Evolutionary conservation across 352 stramenopile genomes (phyloP).

Genomic region (Phytophthora boehmeriae): DNA sequence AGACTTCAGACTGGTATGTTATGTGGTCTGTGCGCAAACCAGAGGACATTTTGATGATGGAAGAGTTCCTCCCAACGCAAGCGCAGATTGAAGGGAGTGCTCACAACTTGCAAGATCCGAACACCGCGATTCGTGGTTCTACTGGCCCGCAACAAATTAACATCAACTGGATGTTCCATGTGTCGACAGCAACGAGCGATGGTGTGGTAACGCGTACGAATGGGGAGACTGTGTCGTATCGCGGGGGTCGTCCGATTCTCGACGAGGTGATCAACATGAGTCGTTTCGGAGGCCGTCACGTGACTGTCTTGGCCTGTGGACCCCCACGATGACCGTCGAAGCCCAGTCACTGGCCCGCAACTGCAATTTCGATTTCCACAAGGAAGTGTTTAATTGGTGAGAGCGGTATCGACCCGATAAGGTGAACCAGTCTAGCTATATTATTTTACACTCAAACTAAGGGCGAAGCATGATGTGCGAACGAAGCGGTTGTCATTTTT

Average conservation of each 20-base stretch:
- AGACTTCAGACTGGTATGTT: slow-evolving; percentile 55
- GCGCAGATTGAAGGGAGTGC: slow-evolving; percentile 42
- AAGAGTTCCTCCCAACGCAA: slow-evolving; percentile 67
- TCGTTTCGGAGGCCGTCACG: slow-evolving; percentile 59
- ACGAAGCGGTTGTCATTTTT: too few species aligned
- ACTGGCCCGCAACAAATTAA: slow-evolving; percentile 31
- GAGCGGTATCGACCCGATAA: not conserved
- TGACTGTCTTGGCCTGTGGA: slow-evolving; percentile 76
- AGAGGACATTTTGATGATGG: slow-evolving; percentile 75
- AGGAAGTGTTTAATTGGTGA: slow-evolving; percentile 86
- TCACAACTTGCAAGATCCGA: slow-evolving; percentile 54
- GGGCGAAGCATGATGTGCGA: too few species aligned
- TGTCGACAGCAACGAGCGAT: slow-evolving; percentile 53
- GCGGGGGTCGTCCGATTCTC: slow-evolving; percentile 57
- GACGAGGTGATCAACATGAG: slow-evolving; percentile 75
- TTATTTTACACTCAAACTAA: too few species aligned
- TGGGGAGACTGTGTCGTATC: slow-evolving; percentile 62
- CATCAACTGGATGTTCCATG: slow-evolving; percentile 68
- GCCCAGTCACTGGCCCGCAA: slow-evolving; percentile 66
- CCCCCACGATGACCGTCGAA: slow-evolving; percentile 73
- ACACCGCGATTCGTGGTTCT: slow-evolving; percentile 35
- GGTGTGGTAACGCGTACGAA: slow-evolving; percentile 54
- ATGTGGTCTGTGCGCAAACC: slow-evolving; percentile 68
- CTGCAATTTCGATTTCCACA: slow-evolving; percentile 83
- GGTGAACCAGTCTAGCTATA: too few species aligned